Evolutionary conservation across 768 basidiomycete species (phyloP).

Genomic region (Boletus tomentosulus): DNA sequence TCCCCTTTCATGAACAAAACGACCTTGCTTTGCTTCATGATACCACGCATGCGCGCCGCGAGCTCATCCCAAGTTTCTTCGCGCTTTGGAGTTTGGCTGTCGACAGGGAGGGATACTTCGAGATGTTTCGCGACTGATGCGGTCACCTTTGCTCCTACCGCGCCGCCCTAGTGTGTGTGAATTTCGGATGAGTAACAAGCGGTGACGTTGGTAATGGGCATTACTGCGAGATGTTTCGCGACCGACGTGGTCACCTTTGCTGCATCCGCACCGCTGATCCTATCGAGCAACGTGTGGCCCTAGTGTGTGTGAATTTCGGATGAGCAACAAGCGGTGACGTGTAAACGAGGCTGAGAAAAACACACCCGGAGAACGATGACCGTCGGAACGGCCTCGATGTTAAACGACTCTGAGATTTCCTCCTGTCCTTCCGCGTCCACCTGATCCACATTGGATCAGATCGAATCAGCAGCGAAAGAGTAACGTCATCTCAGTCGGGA

Average conservation of each 20-base stretch:
- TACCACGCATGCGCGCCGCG: conserved; percentile 49
- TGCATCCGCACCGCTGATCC: conserved; percentile 80
- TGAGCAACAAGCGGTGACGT: background rate
- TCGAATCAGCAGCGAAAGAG: background rate
- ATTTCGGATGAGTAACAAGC: background rate
- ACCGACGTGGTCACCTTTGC: conserved; percentile 56
- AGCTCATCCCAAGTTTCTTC: conserved; percentile 65
- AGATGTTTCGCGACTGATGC: conserved; percentile 56
- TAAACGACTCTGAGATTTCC: conserved; percentile 91
- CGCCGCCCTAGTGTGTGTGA: conserved; percentile 67
- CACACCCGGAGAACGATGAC: conserved; percentile 78
- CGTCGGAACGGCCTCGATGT: conserved; percentile 83
- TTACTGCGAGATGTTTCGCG: conserved; percentile 41
- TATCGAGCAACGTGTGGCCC: conserved; percentile 85
- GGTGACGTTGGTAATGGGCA: background rate
- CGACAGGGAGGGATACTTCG: conserved; percentile 22
- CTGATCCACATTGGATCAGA: conserved; percentile 32
- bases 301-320: conserved; percentile 27
- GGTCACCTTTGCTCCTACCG: conserved; percentile 66
- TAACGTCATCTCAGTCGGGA: background rate
- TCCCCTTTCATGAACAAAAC: conserved; percentile 92
- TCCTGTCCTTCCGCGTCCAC: conserved; percentile 77
- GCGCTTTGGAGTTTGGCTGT: conserved; percentile 26
- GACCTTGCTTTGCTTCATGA: conserved; percentile 79
- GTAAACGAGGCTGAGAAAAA: background rate